Evolutionary conservation across 225 moss, liverwort and hornwort genomes (phyloP), one percentile per base, ranked within the genome.

Genomic region (Antitrichia curtipendula): DNA sequence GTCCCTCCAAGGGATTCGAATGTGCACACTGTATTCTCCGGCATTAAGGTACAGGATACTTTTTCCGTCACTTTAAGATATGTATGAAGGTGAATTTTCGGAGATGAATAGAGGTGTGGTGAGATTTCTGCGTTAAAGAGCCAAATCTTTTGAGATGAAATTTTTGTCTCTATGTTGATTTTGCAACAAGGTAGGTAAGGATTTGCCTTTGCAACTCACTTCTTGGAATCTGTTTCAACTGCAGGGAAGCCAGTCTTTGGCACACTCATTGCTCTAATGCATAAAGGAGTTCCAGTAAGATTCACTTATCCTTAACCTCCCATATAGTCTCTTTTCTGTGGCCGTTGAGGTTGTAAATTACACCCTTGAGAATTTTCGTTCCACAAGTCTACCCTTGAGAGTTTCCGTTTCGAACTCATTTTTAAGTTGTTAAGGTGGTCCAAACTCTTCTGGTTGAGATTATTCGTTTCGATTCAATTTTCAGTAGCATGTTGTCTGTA

Each of bases 181-280:
- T 80, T 77, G 71, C 90, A 84, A 81, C 81, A 52, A 83, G 54
- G n/a, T 81, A 13, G 50, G n/a, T 77, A 45, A 88, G 62, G 40
- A 49, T 82, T 82, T 52, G 38, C 63, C 40, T 70, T 32, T 32
- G 45, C 82, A 57, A 87, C 70, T 83, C 63, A 87, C 43, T 40
- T 45, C 84, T 45, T 70, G 31, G 50, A 52, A 78, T 31, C 40
- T 79, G 76, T 84, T 76, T 86, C 40, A 80, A 82, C 58, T 85
- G 89, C 94, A 98, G 98, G 98, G 73, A 99, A 99, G 87, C 98
- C 98, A 43, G 92, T 99, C 64, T 99, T 99, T 65, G 98, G 98
- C 70, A 99, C 93, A 62, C 95, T 99, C 40, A 97, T 99, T 88
- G 97, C 96, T 34, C 92, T 97, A 43, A 84, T 99, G 92, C 93